Base-by-base conservation (phyloP, 164 flowering plant species). In the Litsea cubeba region DNA sequence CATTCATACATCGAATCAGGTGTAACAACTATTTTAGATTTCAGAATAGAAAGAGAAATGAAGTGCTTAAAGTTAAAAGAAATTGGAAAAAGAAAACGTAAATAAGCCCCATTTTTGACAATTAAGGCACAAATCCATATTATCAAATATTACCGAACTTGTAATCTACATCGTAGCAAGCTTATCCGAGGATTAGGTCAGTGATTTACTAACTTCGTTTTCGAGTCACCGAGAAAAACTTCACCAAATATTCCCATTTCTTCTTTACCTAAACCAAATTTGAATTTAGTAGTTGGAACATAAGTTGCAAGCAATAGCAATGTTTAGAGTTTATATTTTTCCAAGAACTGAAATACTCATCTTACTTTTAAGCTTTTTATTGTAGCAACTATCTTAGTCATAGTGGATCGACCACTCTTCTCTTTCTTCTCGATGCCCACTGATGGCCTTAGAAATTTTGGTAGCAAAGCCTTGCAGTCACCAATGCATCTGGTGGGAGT, bases 351-450 rank as follows among this genome's bases (percentile, higher is more conserved):
- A 64, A 18, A 60, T 25, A 28, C 14, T 64, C 67, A 23, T 64
- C 71, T 76, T 54, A 84, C 90, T 83, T 83, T 66, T 2, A 82
- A 49, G 46, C 72, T 81, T 73, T 78, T 81, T 63, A 80, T 68
- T 1, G 71, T 25, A 35, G 79, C 71, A 60, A 71, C 78, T 57
- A 80, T 81, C 65, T 74, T 78, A 4, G 66, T 73, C 11, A 73
- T 22, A 65, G 79, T 62, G 12, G 81, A 77, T 77, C 78, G 74
- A 58, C 50, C 67, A 23, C 15, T 25, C 1, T 68, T 54, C 50
- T 74, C 78, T 24, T 70, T 71, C 69, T 70, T 83, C 74, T 70
- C 80, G 32, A 30, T 8, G 12, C 74, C 72, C 46, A 50, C 51
- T 46, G 79, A 76, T 24, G 75, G 65, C 70, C 66, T 74, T 15